Percentiles rank a stretch among this genome's conserved stretches.
These are phyloP conservation scores for Astrephomene gubernaculifera DNA, from an alignment of 139 green algal species.

Conservation along the genomic window DNA sequence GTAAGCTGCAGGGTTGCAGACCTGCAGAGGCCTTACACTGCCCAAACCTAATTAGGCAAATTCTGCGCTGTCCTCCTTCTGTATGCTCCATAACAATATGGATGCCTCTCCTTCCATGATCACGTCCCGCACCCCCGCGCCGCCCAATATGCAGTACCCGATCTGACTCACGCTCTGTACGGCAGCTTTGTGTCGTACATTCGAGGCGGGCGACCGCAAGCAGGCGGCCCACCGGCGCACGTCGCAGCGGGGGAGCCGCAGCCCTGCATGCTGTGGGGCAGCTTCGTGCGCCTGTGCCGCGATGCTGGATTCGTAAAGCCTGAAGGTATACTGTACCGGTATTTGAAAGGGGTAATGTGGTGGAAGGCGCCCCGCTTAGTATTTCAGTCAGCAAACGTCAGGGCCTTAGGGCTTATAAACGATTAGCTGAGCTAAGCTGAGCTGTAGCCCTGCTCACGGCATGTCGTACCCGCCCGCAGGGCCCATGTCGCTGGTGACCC, in stretches of 20 bases:
- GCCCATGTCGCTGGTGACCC: background rate
- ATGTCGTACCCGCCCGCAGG: background rate
- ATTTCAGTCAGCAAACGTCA: background rate
- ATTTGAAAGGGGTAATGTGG: background rate
- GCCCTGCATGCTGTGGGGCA: constrained; percentile 1
- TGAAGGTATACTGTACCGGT: background rate
- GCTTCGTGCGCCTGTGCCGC: constrained; percentile 10
- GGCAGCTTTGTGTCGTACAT: constrained; percentile 9
- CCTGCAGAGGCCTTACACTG: background rate
- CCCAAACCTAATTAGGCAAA: background rate
- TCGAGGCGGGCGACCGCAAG: background rate
- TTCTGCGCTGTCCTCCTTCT: background rate
- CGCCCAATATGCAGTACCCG: background rate
- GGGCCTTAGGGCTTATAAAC: background rate
- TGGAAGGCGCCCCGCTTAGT: background rate
- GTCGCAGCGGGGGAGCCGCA: constrained; percentile 5
- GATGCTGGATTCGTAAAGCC: constrained; percentile 33
- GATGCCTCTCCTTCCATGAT: background rate
- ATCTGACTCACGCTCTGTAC: constrained; percentile 18
- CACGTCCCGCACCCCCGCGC: background rate
- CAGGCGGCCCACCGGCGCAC: background rate
- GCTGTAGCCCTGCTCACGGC: background rate
- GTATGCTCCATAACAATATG: no score
- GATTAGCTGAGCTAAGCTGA: background rate
- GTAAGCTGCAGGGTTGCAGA: background rate